Percentiles rank a stretch among this genome's conserved stretches.
Conservation (phyloP, 1,284 basidiomycete genomes). For the Sphaerobolus stellatus region DNA sequence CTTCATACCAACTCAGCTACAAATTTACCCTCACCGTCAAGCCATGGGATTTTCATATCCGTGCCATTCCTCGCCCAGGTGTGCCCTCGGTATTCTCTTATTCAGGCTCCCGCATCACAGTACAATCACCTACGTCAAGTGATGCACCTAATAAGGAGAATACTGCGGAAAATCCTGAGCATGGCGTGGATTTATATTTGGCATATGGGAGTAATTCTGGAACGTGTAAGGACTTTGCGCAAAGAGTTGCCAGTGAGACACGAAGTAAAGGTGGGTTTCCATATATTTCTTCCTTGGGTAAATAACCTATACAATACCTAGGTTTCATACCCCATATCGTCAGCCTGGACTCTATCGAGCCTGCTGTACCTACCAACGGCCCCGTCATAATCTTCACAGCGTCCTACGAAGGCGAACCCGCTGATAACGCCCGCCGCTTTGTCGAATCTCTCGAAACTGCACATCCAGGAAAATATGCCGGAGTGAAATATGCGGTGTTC, state of each 20-base stretch:
- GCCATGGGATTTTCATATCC: slow-evolving; percentile 43
- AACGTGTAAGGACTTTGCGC: slow-evolving; percentile 51
- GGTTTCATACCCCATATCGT: slow-evolving; percentile 44
- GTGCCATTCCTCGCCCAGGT: slow-evolving; percentile 36
- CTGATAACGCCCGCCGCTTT: slow-evolving; percentile 50
- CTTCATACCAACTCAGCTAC: slow-evolving; percentile 44
- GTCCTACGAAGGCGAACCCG: slow-evolving; percentile 53
- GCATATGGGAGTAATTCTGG: slow-evolving; percentile 53
- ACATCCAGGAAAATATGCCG: slow-evolving; percentile 32
- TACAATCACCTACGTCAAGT: not conserved
- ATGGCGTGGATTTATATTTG: slow-evolving; percentile 34
- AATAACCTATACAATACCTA: slow-evolving; percentile 16
- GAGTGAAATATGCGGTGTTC: slow-evolving; percentile 49
- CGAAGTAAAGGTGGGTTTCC: slow-evolving; percentile 35
- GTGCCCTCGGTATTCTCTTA: too few species aligned
- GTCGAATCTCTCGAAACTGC: slow-evolving; percentile 40
- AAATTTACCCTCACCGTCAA: slow-evolving; percentile 51
- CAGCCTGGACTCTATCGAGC: slow-evolving; percentile 44
- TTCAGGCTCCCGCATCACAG: not conserved
- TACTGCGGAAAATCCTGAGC: too few species aligned
- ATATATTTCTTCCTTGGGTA: not conserved
- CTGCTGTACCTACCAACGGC: slow-evolving; percentile 44
- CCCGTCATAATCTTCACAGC: slow-evolving; percentile 52
- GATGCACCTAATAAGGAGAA: too few species aligned
- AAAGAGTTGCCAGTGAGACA: slow-evolving; percentile 44